Evolutionary conservation across 2,329 filamentous ascomycete species (phyloP).

Genomic region (Hyphodiscus sp.): DNA sequence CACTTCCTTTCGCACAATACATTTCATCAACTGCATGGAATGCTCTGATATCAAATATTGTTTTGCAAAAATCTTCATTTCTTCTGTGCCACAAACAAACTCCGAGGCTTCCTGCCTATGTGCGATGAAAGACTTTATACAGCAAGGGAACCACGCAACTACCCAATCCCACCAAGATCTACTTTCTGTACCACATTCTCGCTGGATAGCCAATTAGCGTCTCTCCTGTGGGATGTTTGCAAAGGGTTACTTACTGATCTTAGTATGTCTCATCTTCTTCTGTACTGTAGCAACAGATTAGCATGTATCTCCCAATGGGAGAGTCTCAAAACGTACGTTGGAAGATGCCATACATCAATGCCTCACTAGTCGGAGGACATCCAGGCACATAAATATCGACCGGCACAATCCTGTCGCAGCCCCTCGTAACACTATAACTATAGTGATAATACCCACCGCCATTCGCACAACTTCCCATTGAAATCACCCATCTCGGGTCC

Average conservation of each 20-base stretch:
- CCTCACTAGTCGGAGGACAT: slow-evolving; percentile 57
- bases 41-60: neutral
- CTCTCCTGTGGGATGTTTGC: neutral
- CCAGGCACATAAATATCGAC: slow-evolving; percentile 77
- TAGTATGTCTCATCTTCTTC: slow-evolving; percentile 15
- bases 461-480: slow-evolving; percentile 81
- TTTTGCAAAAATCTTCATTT: slow-evolving; percentile 3
- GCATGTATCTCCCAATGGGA: neutral
- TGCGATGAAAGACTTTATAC: slow-evolving; percentile 34
- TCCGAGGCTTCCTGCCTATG: slow-evolving; percentile 21
- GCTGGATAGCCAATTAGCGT: neutral
- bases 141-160: slow-evolving; percentile 4
- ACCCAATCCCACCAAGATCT: neutral
- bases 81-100: slow-evolving; percentile 18
- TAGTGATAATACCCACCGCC: slow-evolving; percentile 85
- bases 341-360: slow-evolving; percentile 62
- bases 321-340: slow-evolving; percentile 33
- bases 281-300: slow-evolving; percentile 5
- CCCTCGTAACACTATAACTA: slow-evolving; percentile 70
- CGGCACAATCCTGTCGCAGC: slow-evolving; percentile 70
- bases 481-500: slow-evolving; percentile 78
- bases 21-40: neutral
- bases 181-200: slow-evolving; percentile 16
- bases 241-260: neutral
- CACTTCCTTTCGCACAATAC: no score